Evolutionary conservation across 2,329 filamentous ascomycete species (phyloP), one percentile per base, ranked within the genome.

Genomic region (Pseudogymnoascus sp.): DNA sequence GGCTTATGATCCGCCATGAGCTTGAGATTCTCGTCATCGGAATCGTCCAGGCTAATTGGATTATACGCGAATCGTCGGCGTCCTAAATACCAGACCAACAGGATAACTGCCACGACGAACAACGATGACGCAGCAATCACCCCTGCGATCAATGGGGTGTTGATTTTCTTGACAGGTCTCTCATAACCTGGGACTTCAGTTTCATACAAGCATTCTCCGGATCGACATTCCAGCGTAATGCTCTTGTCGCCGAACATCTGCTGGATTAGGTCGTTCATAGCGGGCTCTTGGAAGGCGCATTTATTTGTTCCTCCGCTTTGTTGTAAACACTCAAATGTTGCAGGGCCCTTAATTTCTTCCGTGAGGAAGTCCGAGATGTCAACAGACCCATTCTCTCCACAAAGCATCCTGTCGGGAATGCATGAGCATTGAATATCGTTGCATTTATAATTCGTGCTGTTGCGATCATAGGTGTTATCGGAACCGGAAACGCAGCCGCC

Each of bases 181-280:
- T 89, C 82, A 71, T 96, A 99, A 15, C 95, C 94, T 13, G 94
- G 94, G 5, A 97, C 87, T 70, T 97, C 90, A 5, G 92, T 96
- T 72, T 89, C 85, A 75, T 97, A 92, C 35, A 99, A 79, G 78
- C 94, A 99, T 77, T 99, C 94, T 64, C 94, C 94, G 25, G 92
- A 84, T 64, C 86, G 80, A 71, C 94, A 99, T 27, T 85, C 81
- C 48, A 99, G 79, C 58, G 88, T 83, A 70, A 99, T 99, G 72
- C 89, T 96, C 61, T 87, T 82, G 71, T 99, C 95, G 38, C 93
- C 94, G 72, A 99, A 97, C 68, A 99, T 85, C 61, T 81, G 84
- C 62, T 86, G 88, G 67, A 97, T 97, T 66, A 99, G 80, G 42
- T 90, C 84, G 75, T 99, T 91, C 90, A 99, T 95, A 63, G 87